These are phyloP conservation scores for Eragrostis tef DNA, from an alignment of 202 grass and related monocot genomes.

Conservation along the genomic window DNA sequence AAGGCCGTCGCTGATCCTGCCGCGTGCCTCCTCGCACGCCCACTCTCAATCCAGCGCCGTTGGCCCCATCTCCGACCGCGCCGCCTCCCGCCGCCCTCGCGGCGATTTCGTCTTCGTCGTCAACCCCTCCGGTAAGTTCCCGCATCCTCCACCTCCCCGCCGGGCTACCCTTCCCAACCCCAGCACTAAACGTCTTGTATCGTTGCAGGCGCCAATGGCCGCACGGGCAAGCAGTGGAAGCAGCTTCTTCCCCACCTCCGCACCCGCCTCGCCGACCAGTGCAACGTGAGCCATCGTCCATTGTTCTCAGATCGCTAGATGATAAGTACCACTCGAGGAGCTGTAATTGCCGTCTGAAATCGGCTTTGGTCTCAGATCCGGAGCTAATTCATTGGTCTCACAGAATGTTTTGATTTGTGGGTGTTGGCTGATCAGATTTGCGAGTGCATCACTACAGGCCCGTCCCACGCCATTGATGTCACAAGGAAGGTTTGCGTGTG, in stretches of 20 bases:
- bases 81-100: constrained; percentile 52
- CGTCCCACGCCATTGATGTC: constrained; percentile 83
- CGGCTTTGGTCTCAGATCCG: constrained; percentile 30
- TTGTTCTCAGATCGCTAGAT: constrained; percentile 16
- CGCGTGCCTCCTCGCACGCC: constrained; percentile 41
- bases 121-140: constrained; percentile 71
- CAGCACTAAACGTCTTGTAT: not conserved
- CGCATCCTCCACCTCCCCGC: not conserved
- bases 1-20: constrained; percentile 44
- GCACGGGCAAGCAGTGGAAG: constrained; percentile 93
- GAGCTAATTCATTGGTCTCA: constrained; percentile 6
- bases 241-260: constrained; percentile 78
- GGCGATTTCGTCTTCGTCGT: constrained; percentile 82
- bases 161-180: not conserved
- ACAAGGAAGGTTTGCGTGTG: constrained; percentile 77
- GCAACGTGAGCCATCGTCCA: constrained; percentile 62
- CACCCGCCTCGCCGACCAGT: constrained; percentile 75
- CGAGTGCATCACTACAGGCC: constrained; percentile 79
- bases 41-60: constrained; percentile 35
- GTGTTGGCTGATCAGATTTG: constrained; percentile 59
- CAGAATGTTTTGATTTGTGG: constrained; percentile 45
- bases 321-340: not conserved
- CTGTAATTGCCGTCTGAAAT: not conserved
- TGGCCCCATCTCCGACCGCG: constrained; percentile 46
- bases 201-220: constrained; percentile 75